Base-by-base conservation (phyloP, 306 rosid species). In the Gynostemma pentaphyllum region DNA sequence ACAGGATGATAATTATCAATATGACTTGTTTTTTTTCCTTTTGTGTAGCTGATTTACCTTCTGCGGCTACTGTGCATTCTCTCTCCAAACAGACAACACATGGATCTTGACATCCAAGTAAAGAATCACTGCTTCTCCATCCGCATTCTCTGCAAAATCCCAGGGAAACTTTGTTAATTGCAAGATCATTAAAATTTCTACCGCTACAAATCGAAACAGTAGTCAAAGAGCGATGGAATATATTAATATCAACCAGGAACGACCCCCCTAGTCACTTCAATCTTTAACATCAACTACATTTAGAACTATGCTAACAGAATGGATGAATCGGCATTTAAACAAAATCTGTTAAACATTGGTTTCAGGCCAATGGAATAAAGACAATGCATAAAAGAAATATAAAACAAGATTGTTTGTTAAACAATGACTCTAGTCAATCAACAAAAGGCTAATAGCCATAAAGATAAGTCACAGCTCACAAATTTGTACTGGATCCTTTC, bases 81-180 rank as follows among this genome's bases (percentile, higher is more conserved):
- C 96, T 85, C 73, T 94, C 99, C 81, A 94, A 78, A 75, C 99
- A 94, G 34, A 94, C 99, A 12, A 86, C 90, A 50, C 99, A 94
- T 22, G 95, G 99, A 75, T 94, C 97, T 64, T 77, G 75, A 72
- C 90, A 82, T 55, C 82, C 13, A 10, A 78, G 74, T 79, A 82
- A 70, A 51, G 90, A 66, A 61, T 86, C 97, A 64, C 18, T 70
- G 28, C 79, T 70, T 75, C 81, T 77, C 99, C 96, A 94, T 66
- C 99, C 97, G 72, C 88, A 86, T 70, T 84, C 97, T 76, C 99
- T 94, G 85, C 55, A 70, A 74, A 50, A 45, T 53, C 19, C 29
- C 7, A 2, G 10, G 5, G 9, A 30, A 19, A n/a, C n/a, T n/a
- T 14, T 15, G 15, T 13, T 15, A 23, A 24, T 22, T 61, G 7